Evolutionary conservation across 768 basidiomycete genomes (phyloP).

Genomic region (Asterophora parasitica): DNA sequence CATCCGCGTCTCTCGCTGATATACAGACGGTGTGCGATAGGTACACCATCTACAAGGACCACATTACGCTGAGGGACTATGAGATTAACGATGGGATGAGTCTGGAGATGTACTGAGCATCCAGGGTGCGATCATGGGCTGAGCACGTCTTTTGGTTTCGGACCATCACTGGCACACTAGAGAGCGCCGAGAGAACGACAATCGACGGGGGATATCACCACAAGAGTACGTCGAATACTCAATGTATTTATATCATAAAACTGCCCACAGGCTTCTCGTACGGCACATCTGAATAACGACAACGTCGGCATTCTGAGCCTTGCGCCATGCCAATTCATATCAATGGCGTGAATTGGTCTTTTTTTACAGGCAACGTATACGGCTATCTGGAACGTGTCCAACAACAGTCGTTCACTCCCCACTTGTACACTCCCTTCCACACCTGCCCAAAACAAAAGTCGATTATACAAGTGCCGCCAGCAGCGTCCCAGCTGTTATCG

Average conservation of each 20-base stretch:
- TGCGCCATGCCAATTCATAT: neutral
- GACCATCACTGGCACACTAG: no score
- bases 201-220: neutral
- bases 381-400: no score
- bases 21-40: constrained; percentile 38
- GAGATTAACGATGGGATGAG: constrained; percentile 94
- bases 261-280: neutral
- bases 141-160: no score
- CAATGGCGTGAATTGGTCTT: no score
- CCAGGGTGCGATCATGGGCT: no score
- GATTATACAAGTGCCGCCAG: neutral
- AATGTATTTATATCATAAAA: neutral
- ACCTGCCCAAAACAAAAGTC: neutral
- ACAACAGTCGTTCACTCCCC: no score
- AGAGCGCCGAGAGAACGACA: no score
- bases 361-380: no score
- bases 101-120: constrained; percentile 78
- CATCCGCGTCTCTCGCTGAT: neutral
- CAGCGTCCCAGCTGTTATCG: constrained; percentile 3
- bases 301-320: neutral
- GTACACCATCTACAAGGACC: constrained; percentile 96
- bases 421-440: neutral
- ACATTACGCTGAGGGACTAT: constrained; percentile 88
- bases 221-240: neutral
- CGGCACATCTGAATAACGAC: no score